These are phyloP conservation scores for Viola pubescens DNA, from an alignment of 441 rosid genomes.

Conservation along the genomic window DNA sequence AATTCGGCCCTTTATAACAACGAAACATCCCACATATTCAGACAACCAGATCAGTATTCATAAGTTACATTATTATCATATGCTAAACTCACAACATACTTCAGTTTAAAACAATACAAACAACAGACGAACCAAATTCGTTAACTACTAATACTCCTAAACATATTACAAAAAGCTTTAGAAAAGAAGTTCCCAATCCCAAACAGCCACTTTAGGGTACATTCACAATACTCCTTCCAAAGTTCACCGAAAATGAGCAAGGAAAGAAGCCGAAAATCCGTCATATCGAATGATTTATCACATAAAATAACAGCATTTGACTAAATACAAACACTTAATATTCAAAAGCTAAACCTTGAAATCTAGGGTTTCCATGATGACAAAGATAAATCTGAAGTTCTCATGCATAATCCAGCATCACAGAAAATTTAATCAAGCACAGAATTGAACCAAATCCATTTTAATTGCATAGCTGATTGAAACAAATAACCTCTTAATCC, in stretches of 20 bases:
- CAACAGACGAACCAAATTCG: conserved; percentile 4
- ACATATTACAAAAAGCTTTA: conserved; percentile 4
- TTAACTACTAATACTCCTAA: conserved; percentile 10
- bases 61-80: conserved; percentile 11
- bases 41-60: conserved; percentile 6
- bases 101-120: not conserved
- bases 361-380: conserved; percentile 41
- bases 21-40: conserved; percentile 19
- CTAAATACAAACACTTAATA: conserved; percentile 16
- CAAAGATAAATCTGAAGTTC: conserved; percentile 15
- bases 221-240: conserved; percentile 10
- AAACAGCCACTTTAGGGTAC: conserved; percentile 17
- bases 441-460: conserved; percentile 15
- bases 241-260: conserved; percentile 4
- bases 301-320: conserved; percentile 50
- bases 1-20: conserved; percentile 18
- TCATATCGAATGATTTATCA: conserved; percentile 18
- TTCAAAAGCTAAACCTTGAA: conserved; percentile 17
- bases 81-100: not conserved
- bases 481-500: conserved; percentile 18
- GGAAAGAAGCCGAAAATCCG: conserved; percentile 4
- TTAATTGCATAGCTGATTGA: conserved; percentile 23
- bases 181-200: conserved; percentile 1
- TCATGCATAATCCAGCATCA: conserved; percentile 6
- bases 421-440: conserved; percentile 14